A percentile compares a stretch with the other conserved stretches of the same genome.
Conservation (phyloP, 495 filamentous ascomycete species). For the Filosporella fistucella region DNA sequence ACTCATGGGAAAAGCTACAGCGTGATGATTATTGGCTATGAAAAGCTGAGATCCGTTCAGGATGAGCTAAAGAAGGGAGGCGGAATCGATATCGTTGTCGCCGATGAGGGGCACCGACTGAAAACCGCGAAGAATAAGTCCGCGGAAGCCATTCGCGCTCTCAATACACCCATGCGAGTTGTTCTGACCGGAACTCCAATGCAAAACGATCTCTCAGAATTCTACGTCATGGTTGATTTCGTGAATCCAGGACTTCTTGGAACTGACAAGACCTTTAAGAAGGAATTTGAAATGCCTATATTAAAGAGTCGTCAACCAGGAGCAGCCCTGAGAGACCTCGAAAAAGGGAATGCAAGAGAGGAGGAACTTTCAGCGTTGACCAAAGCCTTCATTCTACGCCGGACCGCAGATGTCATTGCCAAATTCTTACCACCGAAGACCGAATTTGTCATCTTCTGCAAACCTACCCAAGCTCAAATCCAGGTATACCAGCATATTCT, state of each 20-base stretch:
- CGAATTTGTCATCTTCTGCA: conserved; percentile 74
- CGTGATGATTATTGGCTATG: conserved; percentile 82
- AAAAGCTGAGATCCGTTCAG: conserved; percentile 67
- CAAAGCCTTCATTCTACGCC: conserved; percentile 68
- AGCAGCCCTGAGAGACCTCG: conserved; percentile 59
- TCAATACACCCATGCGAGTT: conserved; percentile 63
- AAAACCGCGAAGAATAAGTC: conserved; percentile 83
- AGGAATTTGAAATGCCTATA: conserved; percentile 70
- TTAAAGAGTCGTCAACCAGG: conserved; percentile 69
- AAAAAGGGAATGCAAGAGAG: conserved; percentile 66
- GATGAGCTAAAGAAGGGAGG: conserved; percentile 59
- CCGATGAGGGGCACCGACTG: conserved; percentile 76
- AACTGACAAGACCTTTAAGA: conserved; percentile 63
- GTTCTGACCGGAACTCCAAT: conserved; percentile 77
- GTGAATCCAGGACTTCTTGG: conserved; percentile 74
- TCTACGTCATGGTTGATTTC: conserved; percentile 75
- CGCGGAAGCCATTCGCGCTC: conserved; percentile 65
- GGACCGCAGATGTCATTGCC: conserved; percentile 70
- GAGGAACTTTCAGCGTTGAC: conserved; percentile 67
- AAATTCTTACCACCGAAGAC: conserved; percentile 74
- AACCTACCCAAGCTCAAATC: conserved; percentile 63
- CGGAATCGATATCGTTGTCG: conserved; percentile 73
- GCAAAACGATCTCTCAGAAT: conserved; percentile 77
- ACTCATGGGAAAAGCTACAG: conserved; percentile 71
- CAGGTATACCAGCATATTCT: conserved; percentile 67